Conservation (phyloP, 2,329 filamentous ascomycete genomes). For the Drechslerella coelobrocha region DNA sequence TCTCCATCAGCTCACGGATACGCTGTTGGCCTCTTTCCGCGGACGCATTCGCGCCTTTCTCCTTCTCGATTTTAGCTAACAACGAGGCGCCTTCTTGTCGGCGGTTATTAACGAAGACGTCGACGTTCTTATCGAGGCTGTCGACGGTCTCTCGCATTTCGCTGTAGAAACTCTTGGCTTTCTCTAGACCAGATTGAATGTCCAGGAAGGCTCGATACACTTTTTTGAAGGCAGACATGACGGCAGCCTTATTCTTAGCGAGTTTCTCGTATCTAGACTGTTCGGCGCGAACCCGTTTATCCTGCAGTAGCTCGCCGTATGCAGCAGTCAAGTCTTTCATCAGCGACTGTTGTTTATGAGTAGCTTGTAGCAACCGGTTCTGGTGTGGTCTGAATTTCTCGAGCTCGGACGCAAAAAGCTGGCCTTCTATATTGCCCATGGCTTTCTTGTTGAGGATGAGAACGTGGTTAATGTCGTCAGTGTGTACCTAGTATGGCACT, state of each 20-base stretch:
- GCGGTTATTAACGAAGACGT: slow-evolving; percentile 94
- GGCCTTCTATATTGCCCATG: slow-evolving; percentile 86
- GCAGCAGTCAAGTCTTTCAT: slow-evolving; percentile 92
- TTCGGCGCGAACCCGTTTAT: slow-evolving; percentile 90
- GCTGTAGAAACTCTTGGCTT: slow-evolving; percentile 89
- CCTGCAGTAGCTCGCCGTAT: slow-evolving; percentile 87
- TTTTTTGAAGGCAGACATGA: slow-evolving; percentile 86
- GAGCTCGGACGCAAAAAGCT: slow-evolving; percentile 93
- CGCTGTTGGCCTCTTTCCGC: slow-evolving; percentile 87
- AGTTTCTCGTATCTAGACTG: slow-evolving; percentile 94
- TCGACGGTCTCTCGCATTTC: slow-evolving; percentile 96
- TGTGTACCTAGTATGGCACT: slow-evolving; percentile 73
- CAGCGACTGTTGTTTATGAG: slow-evolving; percentile 89
- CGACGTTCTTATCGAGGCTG: slow-evolving; percentile 92
- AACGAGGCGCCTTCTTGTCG: slow-evolving; percentile 89
- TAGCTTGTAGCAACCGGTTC: slow-evolving; percentile 86
- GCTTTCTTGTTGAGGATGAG: slow-evolving; percentile 98
- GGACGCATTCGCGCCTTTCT: slow-evolving; percentile 68
- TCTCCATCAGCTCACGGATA: slow-evolving; percentile 87
- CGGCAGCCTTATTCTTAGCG: slow-evolving; percentile 78
- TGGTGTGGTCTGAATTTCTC: slow-evolving; percentile 96
- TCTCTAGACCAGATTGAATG: slow-evolving; percentile 80
- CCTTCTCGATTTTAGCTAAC: slow-evolving; percentile 83
- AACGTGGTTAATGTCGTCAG: slow-evolving; percentile 96
- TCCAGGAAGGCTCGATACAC: slow-evolving; percentile 93